Conservation (phyloP, 192 early-diverging fungal species). For the Podila horticola region DNA sequence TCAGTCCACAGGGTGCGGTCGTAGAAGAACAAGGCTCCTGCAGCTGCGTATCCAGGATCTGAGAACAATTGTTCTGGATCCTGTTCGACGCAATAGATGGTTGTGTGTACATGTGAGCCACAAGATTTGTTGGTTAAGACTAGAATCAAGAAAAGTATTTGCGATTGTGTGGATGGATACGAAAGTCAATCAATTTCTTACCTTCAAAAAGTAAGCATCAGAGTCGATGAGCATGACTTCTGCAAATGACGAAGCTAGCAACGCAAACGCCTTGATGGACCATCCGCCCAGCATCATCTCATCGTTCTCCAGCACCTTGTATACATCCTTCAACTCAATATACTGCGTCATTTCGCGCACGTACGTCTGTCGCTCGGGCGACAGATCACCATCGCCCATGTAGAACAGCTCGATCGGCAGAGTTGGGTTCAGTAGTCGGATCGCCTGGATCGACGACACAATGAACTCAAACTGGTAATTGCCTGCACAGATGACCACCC, state of each 20-base stretch:
- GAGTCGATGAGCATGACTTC: constrained; percentile 70
- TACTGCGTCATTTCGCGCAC: constrained; percentile 22
- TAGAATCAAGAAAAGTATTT: too few relatives aligned
- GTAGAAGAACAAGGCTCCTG: constrained; percentile 63
- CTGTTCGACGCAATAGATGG: not conserved
- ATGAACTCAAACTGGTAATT: constrained; percentile 52
- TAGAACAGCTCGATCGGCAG: constrained; percentile 70
- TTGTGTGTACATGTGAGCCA: not conserved
- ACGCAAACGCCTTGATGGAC: constrained; percentile 69
- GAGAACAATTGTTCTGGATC: constrained; percentile 59
- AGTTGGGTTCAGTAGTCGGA: constrained; percentile 48
- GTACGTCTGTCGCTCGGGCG: constrained; percentile 7
- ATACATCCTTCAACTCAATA: constrained; percentile 41
- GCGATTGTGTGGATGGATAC: too few relatives aligned
- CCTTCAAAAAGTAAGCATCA: constrained; percentile 64
- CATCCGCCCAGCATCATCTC: constrained; percentile 57
- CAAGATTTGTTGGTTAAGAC: not conserved
- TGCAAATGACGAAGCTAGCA: constrained; percentile 62
- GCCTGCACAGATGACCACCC: constrained; percentile 58
- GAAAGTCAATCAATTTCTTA: not conserved
- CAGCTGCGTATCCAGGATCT: constrained; percentile 46
- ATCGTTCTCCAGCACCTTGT: constrained; percentile 37
- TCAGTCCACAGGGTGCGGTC: constrained; percentile 59
- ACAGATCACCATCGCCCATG: constrained; percentile 52
- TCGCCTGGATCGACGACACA: constrained; percentile 30